Evolutionary conservation across 495 filamentous ascomycete genomes (phyloP), one percentile per base, ranked within the genome.

Genomic region (Letharia columbiana): DNA sequence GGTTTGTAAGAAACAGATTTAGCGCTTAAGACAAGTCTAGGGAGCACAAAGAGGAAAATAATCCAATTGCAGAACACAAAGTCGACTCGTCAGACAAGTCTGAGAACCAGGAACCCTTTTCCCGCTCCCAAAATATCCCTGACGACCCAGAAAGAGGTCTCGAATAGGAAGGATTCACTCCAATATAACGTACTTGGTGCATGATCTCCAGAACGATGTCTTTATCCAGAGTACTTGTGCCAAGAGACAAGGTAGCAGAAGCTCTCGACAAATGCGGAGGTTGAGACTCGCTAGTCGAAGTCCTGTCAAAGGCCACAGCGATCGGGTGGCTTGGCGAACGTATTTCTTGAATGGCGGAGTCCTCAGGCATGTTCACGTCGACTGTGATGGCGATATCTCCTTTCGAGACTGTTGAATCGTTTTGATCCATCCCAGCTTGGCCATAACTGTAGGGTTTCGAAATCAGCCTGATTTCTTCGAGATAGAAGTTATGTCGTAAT

Each of bases 281-380:
- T 40, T 75, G 73, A n/a, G 70, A 70, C 6, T 70, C 68, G 5
- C 76, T 73, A 4, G 72, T 70, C 11, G 85, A 86, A 7, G 78
- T 80, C 33, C 78, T 82, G 11, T 87, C 89, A 44, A 90, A 75
- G 0, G 79, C 79, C 9, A 90, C 80, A 1, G 84, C 76, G 62
- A 90, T 85, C 6, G 84, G 84, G 68, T 91, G 89, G n/a, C 80
- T 84, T 2, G 87, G 86, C 0, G 84, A 88, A 66, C 84, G 82
- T 33, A 91, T 72, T 49, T 76, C 78, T 66, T 82, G 79, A 70
- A 91, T 83, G 45, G 80, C 76, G 7, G 77, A 82, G 2, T 78
- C 75, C 11, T 80, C 75, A 10, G 82, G 77, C 78, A 88, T 82
- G 28, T 80, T 78, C 23, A 83, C 79, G 70, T 89, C 84, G 11